Conservation (phyloP, 345 rosid genomes). For the Citrus hindsii region DNA sequence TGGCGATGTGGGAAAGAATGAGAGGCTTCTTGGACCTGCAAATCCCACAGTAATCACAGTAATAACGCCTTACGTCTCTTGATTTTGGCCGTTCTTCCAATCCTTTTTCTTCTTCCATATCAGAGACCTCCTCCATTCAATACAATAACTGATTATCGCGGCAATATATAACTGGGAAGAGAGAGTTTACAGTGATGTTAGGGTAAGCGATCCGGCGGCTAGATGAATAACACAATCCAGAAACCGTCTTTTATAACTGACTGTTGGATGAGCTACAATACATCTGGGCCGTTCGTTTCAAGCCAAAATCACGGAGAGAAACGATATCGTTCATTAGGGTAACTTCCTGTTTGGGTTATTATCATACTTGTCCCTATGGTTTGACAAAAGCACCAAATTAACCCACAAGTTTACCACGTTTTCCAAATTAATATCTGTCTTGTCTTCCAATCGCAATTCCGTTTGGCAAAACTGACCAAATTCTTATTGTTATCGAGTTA, state of each 20-base stretch:
- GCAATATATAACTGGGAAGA: not conserved
- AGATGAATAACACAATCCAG: too few species aligned
- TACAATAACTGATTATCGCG: not conserved
- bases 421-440: too few species aligned
- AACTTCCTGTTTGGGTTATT: not conserved
- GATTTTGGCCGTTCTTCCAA: constrained; percentile 18
- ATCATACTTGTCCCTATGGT: not conserved
- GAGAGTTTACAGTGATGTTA: not conserved
- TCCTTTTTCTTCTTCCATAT: constrained; percentile 16
- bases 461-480: too few species aligned
- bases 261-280: too few species aligned
- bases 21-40: constrained; percentile 83
- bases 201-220: not conserved
- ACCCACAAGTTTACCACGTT: too few species aligned
- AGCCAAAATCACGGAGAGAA: not conserved
- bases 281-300: too few species aligned
- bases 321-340: not conserved
- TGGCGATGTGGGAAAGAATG: constrained; percentile 53
- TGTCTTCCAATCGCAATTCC: too few species aligned
- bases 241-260: too few species aligned
- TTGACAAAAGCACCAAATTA: too few species aligned
- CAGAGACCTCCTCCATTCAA: not conserved
- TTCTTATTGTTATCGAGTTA: too few species aligned
- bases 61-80: constrained; percentile 64
- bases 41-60: constrained; percentile 78